Evolutionary conservation across 768 basidiomycete species (phyloP).

Genomic region (Lactifluus echinatus): DNA sequence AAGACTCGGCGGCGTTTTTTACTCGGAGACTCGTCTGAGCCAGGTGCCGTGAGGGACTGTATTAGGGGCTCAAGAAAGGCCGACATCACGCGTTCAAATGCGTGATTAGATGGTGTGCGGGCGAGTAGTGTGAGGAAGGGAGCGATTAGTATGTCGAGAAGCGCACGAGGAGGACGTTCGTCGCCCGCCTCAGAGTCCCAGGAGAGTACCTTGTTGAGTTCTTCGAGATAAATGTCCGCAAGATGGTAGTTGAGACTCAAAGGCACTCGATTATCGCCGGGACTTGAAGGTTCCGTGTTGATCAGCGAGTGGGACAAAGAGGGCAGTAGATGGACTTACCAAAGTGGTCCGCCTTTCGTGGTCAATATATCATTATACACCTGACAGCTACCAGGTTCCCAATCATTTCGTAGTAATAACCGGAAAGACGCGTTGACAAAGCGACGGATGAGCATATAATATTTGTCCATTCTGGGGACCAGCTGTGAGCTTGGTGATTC

Average conservation of each 20-base stretch:
- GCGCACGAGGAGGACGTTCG: slow-evolving; percentile 32
- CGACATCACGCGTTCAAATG: slow-evolving; percentile 66
- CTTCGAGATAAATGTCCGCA: slow-evolving; percentile 82
- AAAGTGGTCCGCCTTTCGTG: slow-evolving; percentile 67
- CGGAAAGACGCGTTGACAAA: slow-evolving; percentile 83
- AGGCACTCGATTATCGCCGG: slow-evolving; percentile 65
- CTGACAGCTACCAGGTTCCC: slow-evolving; percentile 47
- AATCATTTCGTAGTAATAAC: slow-evolving; percentile 60
- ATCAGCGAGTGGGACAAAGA: not conserved
- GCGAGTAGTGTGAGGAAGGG: slow-evolving; percentile 74
- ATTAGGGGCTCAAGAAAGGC: slow-evolving; percentile 66
- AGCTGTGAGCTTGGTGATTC: not conserved
- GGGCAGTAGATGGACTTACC: slow-evolving; percentile 38
- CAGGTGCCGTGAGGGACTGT: slow-evolving; percentile 35
- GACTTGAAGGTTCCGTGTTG: slow-evolving; percentile 32
- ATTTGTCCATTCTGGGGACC: slow-evolving; percentile 86
- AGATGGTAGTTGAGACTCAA: slow-evolving; percentile 76
- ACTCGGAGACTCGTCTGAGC: slow-evolving; percentile 30
- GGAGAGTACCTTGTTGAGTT: slow-evolving; percentile 63
- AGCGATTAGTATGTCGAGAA: slow-evolving; percentile 44
- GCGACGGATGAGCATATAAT: slow-evolving; percentile 87
- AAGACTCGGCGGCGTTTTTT: slow-evolving; percentile 41
- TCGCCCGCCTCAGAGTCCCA: slow-evolving; percentile 1
- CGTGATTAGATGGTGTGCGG: slow-evolving; percentile 49
- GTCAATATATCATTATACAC: slow-evolving; percentile 66